A percentile compares a stretch with the other conserved stretches of the same genome.
Conservation (phyloP, 345 rosid genomes). For the Murraya paniculata region DNA sequence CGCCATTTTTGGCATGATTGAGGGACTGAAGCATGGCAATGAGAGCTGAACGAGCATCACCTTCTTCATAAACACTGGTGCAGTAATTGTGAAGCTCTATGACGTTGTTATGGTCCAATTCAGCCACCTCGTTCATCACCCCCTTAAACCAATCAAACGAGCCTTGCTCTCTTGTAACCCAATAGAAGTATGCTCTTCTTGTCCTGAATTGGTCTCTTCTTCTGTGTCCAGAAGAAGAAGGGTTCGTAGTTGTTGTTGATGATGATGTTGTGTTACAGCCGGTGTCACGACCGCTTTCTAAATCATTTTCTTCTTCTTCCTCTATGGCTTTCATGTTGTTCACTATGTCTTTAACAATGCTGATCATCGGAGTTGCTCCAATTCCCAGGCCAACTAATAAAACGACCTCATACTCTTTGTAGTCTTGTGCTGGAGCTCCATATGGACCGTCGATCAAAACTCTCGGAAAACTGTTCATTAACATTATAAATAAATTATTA, state of each 20-base stretch:
- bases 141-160: slow-evolving; percentile 88
- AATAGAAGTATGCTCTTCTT: slow-evolving; percentile 73
- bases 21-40: slow-evolving; percentile 79
- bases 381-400: slow-evolving; percentile 77
- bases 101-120: slow-evolving; percentile 53
- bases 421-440: slow-evolving; percentile 92
- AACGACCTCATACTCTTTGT: slow-evolving; percentile 70
- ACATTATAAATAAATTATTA: not conserved
- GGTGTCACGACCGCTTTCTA: slow-evolving; percentile 37
- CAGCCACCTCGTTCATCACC: slow-evolving; percentile 77
- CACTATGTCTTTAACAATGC: slow-evolving; percentile 78
- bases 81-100: slow-evolving; percentile 79
- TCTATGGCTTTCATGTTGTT: slow-evolving; percentile 52
- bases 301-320: slow-evolving; percentile 33
- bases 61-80: slow-evolving; percentile 86
- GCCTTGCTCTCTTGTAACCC: slow-evolving; percentile 87
- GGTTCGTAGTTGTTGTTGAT: slow-evolving; percentile 22
- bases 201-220: slow-evolving; percentile 56
- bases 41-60: slow-evolving; percentile 77
- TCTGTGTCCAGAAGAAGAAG: slow-evolving; percentile 28
- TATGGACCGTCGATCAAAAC: slow-evolving; percentile 79
- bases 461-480: slow-evolving; percentile 56
- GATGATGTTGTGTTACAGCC: not conserved
- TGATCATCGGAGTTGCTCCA: slow-evolving; percentile 91
- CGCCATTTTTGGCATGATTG: slow-evolving; percentile 69